Evolutionary conservation across 108 stramenopile genomes (phyloP), one percentile per base, ranked within the genome.

Genomic region (Cyclostephanos invisitatus): DNA sequence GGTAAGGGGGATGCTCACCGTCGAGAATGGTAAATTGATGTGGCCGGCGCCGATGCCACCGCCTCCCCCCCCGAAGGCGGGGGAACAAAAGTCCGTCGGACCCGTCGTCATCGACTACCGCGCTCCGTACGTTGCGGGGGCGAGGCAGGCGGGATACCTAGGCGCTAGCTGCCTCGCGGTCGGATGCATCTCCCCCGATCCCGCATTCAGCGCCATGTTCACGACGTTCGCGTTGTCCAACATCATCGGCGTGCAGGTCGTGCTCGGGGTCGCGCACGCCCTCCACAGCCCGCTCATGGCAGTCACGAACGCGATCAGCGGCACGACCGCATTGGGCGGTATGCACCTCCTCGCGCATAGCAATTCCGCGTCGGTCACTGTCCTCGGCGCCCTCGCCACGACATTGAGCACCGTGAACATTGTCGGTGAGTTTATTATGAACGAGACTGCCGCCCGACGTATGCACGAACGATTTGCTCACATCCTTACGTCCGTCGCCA

Each of bases 221-320:
- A 96, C 96, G 24, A 98, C 97, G 9, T 99, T 99, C 83, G 95
- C 94, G 27, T 78, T 98, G 62, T 87, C 90, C 22, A 97, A 94
- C 68, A 79, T 98, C 24, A 95, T 97, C 74, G 98, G 98, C 64
- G 94, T 94, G 20, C 96, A 96, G 81, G 96, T 94, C 32, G 98
- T 99, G 14, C 77, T 97, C 54, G 98, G 98, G 9, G 99, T 98
- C 15, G 75, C 97, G 2, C 99, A 98, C 74, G 82, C 98, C 25
- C 85, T 99, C 49, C 99, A 99, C 83, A 96, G 95, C 56, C 99
- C 99, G 3, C 86, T 99, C 29, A 99, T 99, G 98, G 95, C 97
- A 37, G 98, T 97, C 27, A 98, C 91, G 14, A 99, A 99, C 72
- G 99, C 99, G 50, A 98, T 99, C 74, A 94, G 92, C 64, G 99